These are phyloP conservation scores for Zoysia pacifica DNA, from an alignment of 176 grass and related monocot species.

Conservation along the genomic window DNA sequence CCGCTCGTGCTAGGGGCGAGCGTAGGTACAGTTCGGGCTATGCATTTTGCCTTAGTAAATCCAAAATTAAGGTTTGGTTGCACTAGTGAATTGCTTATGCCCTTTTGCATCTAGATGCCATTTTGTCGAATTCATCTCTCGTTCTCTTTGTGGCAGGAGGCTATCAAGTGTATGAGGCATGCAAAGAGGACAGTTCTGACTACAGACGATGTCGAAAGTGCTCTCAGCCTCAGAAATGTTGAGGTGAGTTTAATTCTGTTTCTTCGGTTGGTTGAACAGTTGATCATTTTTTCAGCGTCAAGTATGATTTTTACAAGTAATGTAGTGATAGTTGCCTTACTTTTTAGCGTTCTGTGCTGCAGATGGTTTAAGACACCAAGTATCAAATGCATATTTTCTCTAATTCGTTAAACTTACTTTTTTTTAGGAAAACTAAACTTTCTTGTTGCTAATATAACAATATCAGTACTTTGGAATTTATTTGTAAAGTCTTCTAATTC, in stretches of 20 bases:
- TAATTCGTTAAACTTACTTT: background rate
- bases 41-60: background rate
- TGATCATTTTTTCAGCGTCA: background rate
- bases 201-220: conserved; percentile 80
- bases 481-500: background rate
- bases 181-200: conserved; percentile 81
- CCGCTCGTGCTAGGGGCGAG: background rate
- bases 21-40: background rate
- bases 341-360: background rate
- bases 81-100: background rate
- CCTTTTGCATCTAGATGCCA: conserved; percentile 12
- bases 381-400: background rate
- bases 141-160: conserved; percentile 64
- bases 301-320: background rate
- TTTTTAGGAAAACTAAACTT: too few relatives aligned
- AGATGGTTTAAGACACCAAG: background rate
- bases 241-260: conserved; percentile 53
- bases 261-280: conserved; percentile 1
- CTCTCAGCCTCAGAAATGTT: conserved; percentile 89
- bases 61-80: background rate
- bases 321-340: background rate
- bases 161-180: conserved; percentile 96
- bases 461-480: conserved; percentile 3
- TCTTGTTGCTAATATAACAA: too few relatives aligned
- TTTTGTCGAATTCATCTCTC: conserved; percentile 7